Evolutionary conservation across 306 rosid genomes (phyloP).

Genomic region (Neltuma alba): DNA sequence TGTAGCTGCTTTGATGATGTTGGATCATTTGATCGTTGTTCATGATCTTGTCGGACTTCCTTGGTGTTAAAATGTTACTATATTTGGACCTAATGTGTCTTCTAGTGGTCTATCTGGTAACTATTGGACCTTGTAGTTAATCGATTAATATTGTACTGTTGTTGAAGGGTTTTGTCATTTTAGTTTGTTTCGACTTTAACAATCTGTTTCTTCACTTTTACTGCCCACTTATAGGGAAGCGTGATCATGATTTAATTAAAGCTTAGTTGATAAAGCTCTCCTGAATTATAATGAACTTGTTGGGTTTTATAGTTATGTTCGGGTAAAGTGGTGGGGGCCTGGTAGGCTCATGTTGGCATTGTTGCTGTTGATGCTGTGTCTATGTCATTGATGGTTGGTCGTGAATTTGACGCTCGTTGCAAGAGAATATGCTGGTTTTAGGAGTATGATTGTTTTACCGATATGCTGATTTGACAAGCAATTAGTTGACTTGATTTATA

Average conservation of each 20-base stretch:
- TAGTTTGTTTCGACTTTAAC: conserved; percentile 9
- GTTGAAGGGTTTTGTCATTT: conserved; percentile 32
- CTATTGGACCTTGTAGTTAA: conserved; percentile 43
- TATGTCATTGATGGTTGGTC: conserved; percentile 68
- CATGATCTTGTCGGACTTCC: conserved; percentile 53
- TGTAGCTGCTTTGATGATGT: conserved; percentile 50
- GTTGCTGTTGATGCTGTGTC: conserved; percentile 75
- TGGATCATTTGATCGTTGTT: conserved; percentile 43
- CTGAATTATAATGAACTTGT: conserved; percentile 61
- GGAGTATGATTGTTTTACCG: conserved; percentile 60
- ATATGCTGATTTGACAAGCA: conserved; percentile 67
- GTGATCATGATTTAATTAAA: conserved; percentile 34
- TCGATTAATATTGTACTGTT: conserved; percentile 36
- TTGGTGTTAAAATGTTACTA: conserved; percentile 43
- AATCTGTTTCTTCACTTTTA: conserved; percentile 7
- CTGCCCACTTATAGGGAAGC: conserved; percentile 10
- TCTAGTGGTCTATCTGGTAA: conserved; percentile 38
- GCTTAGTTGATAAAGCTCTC: conserved; percentile 32
- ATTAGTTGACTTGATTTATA: conserved; percentile 55
- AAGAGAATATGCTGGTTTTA: conserved; percentile 67
- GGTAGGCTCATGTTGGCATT: conserved; percentile 65
- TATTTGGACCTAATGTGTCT: conserved; percentile 43
- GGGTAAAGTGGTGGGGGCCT: conserved; percentile 61
- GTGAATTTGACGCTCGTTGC: conserved; percentile 77
- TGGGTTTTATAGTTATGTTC: conserved; percentile 89